These are phyloP conservation scores for Clarireedia monteithiana DNA, from an alignment of 2,329 filamentous ascomycete species.

Conservation along the genomic window DNA sequence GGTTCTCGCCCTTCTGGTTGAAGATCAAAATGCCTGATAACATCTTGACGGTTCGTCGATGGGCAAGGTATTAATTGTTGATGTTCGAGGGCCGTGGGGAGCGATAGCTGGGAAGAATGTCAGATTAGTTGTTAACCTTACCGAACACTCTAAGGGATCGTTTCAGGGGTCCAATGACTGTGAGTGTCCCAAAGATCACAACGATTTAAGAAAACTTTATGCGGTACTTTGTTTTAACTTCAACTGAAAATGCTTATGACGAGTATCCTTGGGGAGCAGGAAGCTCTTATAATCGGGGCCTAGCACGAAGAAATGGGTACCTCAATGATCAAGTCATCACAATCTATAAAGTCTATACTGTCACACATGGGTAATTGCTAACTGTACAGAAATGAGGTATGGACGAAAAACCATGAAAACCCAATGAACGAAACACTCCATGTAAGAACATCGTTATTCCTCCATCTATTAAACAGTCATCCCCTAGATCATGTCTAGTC, in stretches of 20 bases:
- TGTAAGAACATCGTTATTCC: slow-evolving; percentile 15
- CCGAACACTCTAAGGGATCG: neutral
- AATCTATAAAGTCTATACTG: slow-evolving; percentile 11
- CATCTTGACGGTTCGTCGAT: slow-evolving; percentile 50
- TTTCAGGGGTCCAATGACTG: neutral
- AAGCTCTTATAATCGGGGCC: too few species aligned
- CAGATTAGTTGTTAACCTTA: neutral
- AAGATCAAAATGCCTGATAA: slow-evolving; percentile 95
- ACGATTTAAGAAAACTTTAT: neutral
- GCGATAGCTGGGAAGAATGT: neutral
- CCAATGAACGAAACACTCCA: slow-evolving; percentile 26
- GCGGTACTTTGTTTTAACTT: too few species aligned
- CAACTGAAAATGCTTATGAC: too few species aligned
- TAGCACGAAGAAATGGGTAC: too few species aligned
- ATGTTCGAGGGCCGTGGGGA: slow-evolving; percentile 8
- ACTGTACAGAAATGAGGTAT: slow-evolving; percentile 30
- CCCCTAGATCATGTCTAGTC: slow-evolving; percentile 80
- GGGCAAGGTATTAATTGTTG: slow-evolving; percentile 1
- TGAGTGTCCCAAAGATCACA: too few species aligned
- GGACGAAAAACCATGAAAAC: slow-evolving; percentile 22
- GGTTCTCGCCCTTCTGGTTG: slow-evolving; percentile 99
- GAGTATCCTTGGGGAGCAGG: too few species aligned
- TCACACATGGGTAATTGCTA: slow-evolving; percentile 24
- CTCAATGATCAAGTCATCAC: slow-evolving; percentile 3
- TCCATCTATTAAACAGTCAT: slow-evolving; percentile 22